These are phyloP conservation scores for Fusarium sp. DNA, from an alignment of 2,329 filamentous ascomycete species.

Conservation along the genomic window DNA sequence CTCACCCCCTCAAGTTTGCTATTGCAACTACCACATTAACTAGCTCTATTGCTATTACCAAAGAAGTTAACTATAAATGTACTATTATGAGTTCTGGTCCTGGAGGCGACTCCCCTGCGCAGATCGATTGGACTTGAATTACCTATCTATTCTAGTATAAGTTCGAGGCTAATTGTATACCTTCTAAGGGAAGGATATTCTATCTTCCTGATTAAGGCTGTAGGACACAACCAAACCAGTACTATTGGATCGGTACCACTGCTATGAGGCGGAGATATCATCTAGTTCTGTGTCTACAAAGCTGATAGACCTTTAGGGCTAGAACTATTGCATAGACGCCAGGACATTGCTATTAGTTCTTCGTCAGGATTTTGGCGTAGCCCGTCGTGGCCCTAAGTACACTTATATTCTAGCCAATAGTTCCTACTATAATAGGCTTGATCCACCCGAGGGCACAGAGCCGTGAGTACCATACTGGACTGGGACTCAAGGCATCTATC, in stretches of 20 bases:
- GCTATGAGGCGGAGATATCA: neutral
- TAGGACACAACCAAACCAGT: constrained; percentile 1
- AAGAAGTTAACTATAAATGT: too few species aligned
- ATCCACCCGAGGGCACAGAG: neutral
- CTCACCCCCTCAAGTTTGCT: too few species aligned
- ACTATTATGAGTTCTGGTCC: too few species aligned
- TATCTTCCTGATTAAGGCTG: constrained; percentile 12
- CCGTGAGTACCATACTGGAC: neutral
- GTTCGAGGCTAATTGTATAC: neutral
- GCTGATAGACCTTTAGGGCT: neutral
- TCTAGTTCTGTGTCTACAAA: neutral
- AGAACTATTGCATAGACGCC: constrained; percentile 14
- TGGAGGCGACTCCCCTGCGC: too few species aligned
- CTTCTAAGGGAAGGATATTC: constrained; percentile 6
- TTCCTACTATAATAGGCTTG: constrained; percentile 12
- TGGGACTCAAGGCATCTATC: too few species aligned
- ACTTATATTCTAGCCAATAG: constrained; percentile 23
- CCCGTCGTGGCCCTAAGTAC: constrained; percentile 12
- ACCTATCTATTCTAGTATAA: accelerated
- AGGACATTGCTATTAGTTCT: constrained; percentile 6
- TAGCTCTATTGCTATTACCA: too few species aligned
- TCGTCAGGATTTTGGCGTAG: constrained; percentile 13
- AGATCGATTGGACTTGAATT: too few species aligned
- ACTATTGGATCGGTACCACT: neutral
- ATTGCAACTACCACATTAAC: too few species aligned